Evolutionary conservation across 805 yeast genomes (phyloP).

Genomic region (Kuraishia molischiana): DNA sequence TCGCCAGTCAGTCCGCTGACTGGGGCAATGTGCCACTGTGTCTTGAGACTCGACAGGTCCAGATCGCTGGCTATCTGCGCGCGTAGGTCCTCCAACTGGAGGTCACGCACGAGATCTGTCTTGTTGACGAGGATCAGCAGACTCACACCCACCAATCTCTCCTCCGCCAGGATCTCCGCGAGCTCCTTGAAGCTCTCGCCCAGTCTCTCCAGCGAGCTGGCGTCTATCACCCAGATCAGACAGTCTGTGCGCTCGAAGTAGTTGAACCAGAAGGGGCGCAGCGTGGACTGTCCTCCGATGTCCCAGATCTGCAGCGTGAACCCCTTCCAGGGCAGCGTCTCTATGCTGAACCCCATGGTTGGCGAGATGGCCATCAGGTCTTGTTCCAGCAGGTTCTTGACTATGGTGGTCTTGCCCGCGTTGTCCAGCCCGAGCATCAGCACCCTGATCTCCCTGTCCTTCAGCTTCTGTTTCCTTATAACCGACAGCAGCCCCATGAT

Average conservation of each 20-base stretch:
- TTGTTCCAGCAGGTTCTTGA: constrained; percentile 43
- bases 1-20: neutral
- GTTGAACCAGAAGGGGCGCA: constrained; percentile 88
- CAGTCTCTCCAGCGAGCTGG: constrained; percentile 47
- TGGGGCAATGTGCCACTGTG: neutral
- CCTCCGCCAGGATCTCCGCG: constrained; percentile 50
- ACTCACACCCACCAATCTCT: constrained; percentile 58
- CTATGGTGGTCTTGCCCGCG: constrained; percentile 85
- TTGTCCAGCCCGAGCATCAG: constrained; percentile 81
- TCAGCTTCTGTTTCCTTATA: constrained; percentile 71
- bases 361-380: constrained; percentile 59
- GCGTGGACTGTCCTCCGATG: constrained; percentile 80
- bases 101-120: constrained; percentile 39
- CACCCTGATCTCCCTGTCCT: constrained; percentile 69
- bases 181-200: constrained; percentile 60
- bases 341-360: constrained; percentile 82
- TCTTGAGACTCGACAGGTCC: neutral
- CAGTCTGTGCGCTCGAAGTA: constrained; percentile 79
- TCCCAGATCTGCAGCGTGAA: constrained; percentile 60
- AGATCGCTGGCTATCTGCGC: neutral
- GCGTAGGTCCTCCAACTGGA: constrained; percentile 44
- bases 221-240: constrained; percentile 82
- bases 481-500: constrained; percentile 75
- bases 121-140: constrained; percentile 70
- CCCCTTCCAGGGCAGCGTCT: constrained; percentile 32